Evolutionary conservation across 306 rosid genomes (phyloP).

Genomic region (Prunus fruticosa): DNA sequence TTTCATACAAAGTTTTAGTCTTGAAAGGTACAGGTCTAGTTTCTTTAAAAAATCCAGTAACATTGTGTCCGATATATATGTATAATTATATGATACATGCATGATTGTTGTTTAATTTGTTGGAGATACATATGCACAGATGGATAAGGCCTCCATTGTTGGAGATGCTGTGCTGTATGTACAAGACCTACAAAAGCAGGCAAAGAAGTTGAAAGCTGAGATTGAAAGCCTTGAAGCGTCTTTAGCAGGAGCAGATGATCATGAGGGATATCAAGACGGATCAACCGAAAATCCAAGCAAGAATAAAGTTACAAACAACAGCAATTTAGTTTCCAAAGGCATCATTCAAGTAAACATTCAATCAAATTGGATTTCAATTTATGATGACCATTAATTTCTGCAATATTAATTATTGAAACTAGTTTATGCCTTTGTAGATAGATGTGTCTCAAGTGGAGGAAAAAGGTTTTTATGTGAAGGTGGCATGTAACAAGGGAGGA

Average conservation of each 20-base stretch:
- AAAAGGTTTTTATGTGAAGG: slow-evolving; percentile 66
- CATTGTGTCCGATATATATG: background rate
- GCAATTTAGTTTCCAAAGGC: slow-evolving; percentile 37
- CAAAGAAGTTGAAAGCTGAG: slow-evolving; percentile 70
- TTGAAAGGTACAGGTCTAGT: too few species aligned
- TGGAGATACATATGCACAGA: slow-evolving; percentile 35
- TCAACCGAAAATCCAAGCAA: slow-evolving; percentile 30
- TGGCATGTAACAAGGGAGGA: slow-evolving; percentile 61
- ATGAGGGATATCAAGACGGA: slow-evolving; percentile 32
- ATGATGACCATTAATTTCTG: background rate
- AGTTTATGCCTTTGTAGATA: slow-evolving; percentile 40
- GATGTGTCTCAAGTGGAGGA: slow-evolving; percentile 83
- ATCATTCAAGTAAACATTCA: slow-evolving; percentile 52
- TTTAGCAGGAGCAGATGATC: slow-evolving; percentile 34
- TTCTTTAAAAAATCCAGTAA: background rate
- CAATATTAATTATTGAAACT: background rate
- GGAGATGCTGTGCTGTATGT: slow-evolving; percentile 80
- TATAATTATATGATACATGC: background rate
- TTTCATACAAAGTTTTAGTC: too few species aligned
- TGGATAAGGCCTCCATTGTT: slow-evolving; percentile 95
- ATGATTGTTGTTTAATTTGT: background rate
- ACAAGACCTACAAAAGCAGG: slow-evolving; percentile 66
- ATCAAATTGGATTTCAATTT: background rate
- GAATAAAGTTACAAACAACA: slow-evolving; percentile 24
- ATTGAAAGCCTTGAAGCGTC: slow-evolving; percentile 69